phyloP scores from a whole-genome alignment of 495 filamentous ascomycete species.

The Parmelia sp. region DNA sequence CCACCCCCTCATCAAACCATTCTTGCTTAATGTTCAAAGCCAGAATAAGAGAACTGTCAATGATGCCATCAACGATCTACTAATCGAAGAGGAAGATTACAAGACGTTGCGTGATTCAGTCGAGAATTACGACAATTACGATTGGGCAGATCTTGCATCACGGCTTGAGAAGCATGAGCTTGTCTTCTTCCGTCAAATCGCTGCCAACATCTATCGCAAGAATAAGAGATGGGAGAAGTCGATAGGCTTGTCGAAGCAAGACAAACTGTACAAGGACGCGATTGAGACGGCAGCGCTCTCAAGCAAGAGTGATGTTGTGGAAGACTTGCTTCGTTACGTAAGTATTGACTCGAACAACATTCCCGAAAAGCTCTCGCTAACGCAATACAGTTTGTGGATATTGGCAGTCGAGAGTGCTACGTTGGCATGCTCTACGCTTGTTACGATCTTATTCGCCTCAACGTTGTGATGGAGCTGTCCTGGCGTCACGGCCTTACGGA shows the following conservation, averaged over 20 bases:
- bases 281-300: slow-evolving; percentile 99
- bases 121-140: slow-evolving; percentile 98
- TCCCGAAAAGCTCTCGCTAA: slow-evolving; percentile 19
- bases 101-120: slow-evolving; percentile 97
- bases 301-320: slow-evolving; percentile 81
- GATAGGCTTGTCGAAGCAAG: slow-evolving; percentile 96
- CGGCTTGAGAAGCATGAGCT: slow-evolving; percentile 93
- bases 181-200: slow-evolving; percentile 99
- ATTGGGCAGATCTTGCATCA: slow-evolving; percentile 88
- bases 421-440: slow-evolving; percentile 98
- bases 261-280: slow-evolving; percentile 99
- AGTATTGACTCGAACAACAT: slow-evolving; percentile 38
- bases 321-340: slow-evolving; percentile 94
- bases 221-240: slow-evolving; percentile 99
- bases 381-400: slow-evolving; percentile 80
- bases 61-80: slow-evolving; percentile 93
- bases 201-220: slow-evolving; percentile 97
- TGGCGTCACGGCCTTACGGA: slow-evolving; percentile 94
- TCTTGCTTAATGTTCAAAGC: slow-evolving; percentile 90
- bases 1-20: slow-evolving; percentile 97
- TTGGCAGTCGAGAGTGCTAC: slow-evolving; percentile 98
- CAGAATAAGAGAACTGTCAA: slow-evolving; percentile 99
- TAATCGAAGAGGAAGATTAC: slow-evolving; percentile 99
- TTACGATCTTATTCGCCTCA: slow-evolving; percentile 91
- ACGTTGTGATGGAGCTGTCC: slow-evolving; percentile 89